Base-by-base conservation (phyloP, 2,329 filamentous ascomycete genomes). In the Simplicillium sp. region DNA sequence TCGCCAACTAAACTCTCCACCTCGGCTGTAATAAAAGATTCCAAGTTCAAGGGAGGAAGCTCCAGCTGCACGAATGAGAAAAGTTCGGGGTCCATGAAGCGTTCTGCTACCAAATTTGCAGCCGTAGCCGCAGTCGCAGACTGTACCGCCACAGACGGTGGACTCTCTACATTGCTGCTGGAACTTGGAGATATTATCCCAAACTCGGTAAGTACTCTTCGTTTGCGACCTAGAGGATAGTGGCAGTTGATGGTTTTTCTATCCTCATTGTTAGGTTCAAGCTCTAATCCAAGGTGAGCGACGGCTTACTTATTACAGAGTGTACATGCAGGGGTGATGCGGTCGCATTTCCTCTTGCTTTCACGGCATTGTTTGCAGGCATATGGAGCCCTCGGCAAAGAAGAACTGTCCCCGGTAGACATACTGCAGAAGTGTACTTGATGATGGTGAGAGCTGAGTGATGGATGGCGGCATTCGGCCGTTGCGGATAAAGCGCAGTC, bases 1-100 rank as follows among this genome's bases (percentile, higher is more conserved):
- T 33, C 34, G 11, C 46, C 46, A 3, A 45, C 40, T 12, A 39
- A n/a, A 9, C 34, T 36, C 11, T 12, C 15, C n/a, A 44, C 42
- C 13, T 34, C 8, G 7, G 38, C 39, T 17, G 36, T 40, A 6
- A 44, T 39, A 11, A 32, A 11, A 33, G 12, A 11, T 15, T 33
- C 25, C 35, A 44, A 4, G 18, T 44, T 15, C 39, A 38, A 28
- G 13, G 17, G 37, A 9, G 42, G 39, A 6, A 41, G 31, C 34
- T 44, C 36, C 16, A 42, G 32, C 32, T 44, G 39, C 28, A 41
- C 25, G 16, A 39, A 33, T 5, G 12, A 11, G 29, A 39, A 39
- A 28, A 42, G 6, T n/a, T 39, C 32, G 9, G 41, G 37, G n/a
- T 43, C 41, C 20, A 39, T 31, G 32, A 43, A 43, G 9, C 32